A percentile compares a stretch with the other conserved stretches of the same genome.
phyloP scores from a whole-genome alignment of 2,329 filamentous ascomycete species.

The Blastomyces parvus region DNA sequence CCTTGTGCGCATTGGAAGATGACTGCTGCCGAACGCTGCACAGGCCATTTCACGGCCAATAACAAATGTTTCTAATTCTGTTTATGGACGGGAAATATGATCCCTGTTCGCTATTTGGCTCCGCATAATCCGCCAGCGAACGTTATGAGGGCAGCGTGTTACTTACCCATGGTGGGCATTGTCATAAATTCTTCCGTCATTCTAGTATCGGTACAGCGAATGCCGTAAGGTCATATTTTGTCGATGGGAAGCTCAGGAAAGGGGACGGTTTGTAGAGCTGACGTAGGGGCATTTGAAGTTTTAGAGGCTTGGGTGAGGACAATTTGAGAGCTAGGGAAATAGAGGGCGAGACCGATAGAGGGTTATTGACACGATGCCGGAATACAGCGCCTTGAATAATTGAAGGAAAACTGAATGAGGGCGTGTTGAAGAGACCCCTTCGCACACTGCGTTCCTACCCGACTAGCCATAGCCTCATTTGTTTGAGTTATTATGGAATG shows the following conservation, averaged over 20 bases:
- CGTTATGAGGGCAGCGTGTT: conserved; percentile 21
- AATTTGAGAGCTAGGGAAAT: neutral
- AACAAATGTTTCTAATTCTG: conserved; percentile 20
- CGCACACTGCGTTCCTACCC: too few species aligned
- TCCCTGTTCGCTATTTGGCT: conserved; percentile 18
- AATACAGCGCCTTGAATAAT: neutral
- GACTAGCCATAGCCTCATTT: neutral
- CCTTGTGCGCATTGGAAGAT: conserved; percentile 17
- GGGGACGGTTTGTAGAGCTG: conserved; percentile 25
- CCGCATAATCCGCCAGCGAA: conserved; percentile 19
- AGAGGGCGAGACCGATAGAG: neutral
- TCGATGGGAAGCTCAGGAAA: conserved; percentile 25
- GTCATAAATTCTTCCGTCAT: conserved; percentile 15
- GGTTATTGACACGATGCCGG: neutral
- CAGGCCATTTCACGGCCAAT: conserved; percentile 18
- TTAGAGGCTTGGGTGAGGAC: neutral
- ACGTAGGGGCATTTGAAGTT: conserved; percentile 11
- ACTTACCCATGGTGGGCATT: conserved; percentile 20
- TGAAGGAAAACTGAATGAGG: neutral
- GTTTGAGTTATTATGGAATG: neutral
- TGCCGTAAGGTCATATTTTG: conserved; percentile 27
- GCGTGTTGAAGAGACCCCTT: neutral
- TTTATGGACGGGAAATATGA: conserved; percentile 20
- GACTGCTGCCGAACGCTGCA: conserved; percentile 17
- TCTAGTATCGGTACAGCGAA: conserved; percentile 23